Evolutionary conservation across 148 eudicot species (phyloP).

Genomic region (Camellia sinensis): DNA sequence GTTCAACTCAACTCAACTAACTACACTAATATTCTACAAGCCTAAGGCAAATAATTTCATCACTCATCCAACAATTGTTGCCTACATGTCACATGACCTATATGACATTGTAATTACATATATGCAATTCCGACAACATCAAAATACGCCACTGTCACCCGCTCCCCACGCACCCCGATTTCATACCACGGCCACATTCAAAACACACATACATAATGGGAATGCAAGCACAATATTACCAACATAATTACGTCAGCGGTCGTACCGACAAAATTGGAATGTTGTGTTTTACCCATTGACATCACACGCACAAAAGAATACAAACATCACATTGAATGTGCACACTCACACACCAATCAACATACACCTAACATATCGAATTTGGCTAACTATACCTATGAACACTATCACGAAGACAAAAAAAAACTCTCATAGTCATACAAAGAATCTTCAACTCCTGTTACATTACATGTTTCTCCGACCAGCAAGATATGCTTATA

Average conservation of each 20-base stretch:
- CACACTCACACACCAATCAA: background rate
- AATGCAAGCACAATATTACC: too few species aligned
- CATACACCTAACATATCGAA: too few species aligned
- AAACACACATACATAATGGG: background rate
- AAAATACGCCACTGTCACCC: background rate
- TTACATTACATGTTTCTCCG: background rate
- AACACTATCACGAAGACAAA: background rate
- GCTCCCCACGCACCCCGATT: background rate
- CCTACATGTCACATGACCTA: too few species aligned
- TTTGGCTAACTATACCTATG: background rate
- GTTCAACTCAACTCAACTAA: too few species aligned
- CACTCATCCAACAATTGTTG: too few species aligned
- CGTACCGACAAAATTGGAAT: background rate
- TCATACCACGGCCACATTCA: background rate
- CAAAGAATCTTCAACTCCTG: background rate
- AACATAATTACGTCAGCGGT: background rate
- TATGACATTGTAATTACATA: too few species aligned
- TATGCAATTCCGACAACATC: background rate
- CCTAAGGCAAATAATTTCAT: background rate
- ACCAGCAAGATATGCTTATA: background rate
- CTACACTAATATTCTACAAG: background rate
- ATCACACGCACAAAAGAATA: too few species aligned
- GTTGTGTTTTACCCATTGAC: too few species aligned
- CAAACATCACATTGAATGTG: too few species aligned
- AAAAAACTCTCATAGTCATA: background rate